These are phyloP conservation scores for Xerocomus spinulosus DNA, from an alignment of 768 basidiomycete species.

Conservation along the genomic window DNA sequence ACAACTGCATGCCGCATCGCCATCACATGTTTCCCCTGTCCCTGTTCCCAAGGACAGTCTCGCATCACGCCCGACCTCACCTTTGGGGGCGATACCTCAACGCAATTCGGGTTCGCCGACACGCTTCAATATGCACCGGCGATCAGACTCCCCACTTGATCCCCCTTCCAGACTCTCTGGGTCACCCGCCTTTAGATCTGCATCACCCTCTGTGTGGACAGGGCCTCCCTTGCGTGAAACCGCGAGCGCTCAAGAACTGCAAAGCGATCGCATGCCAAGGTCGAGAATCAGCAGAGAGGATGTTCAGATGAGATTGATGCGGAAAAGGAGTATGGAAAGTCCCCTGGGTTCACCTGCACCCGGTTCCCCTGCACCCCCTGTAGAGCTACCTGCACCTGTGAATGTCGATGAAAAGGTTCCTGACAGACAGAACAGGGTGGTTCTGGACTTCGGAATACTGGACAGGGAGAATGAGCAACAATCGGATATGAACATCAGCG, in stretches of 20 bases:
- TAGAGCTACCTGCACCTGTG: neutral
- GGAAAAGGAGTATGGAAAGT: slow-evolving; percentile 43
- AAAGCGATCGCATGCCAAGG: slow-evolving; percentile 24
- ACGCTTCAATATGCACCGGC: slow-evolving; percentile 12
- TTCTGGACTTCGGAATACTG: slow-evolving; percentile 1
- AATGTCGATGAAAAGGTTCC: neutral
- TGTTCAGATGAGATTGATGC: slow-evolving; percentile 46
- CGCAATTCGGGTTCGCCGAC: slow-evolving; percentile 18
- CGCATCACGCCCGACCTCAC: slow-evolving; percentile 9
- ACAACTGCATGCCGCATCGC: slow-evolving; percentile 1
- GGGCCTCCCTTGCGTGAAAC: slow-evolving; percentile 29
- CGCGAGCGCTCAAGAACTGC: slow-evolving; percentile 19
- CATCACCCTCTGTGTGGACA: slow-evolving; percentile 19
- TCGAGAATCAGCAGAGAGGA: slow-evolving; percentile 52
- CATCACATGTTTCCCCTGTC: slow-evolving; percentile 1
- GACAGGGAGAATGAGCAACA: slow-evolving; percentile 32
- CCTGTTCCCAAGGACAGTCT: neutral
- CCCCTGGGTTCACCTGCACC: slow-evolving; percentile 26
- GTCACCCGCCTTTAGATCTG: slow-evolving; percentile 18
- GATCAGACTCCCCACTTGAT: slow-evolving; percentile 24
- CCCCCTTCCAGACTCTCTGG: slow-evolving; percentile 12
- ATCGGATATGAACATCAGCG: slow-evolving; percentile 38
- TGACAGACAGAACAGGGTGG: neutral
- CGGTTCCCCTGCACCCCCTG: slow-evolving; percentile 7
- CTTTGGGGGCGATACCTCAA: slow-evolving; percentile 8